These are phyloP conservation scores for Lodderomyces theae DNA, from an alignment of 1,139 yeast genomes.

Conservation along the genomic window DNA sequence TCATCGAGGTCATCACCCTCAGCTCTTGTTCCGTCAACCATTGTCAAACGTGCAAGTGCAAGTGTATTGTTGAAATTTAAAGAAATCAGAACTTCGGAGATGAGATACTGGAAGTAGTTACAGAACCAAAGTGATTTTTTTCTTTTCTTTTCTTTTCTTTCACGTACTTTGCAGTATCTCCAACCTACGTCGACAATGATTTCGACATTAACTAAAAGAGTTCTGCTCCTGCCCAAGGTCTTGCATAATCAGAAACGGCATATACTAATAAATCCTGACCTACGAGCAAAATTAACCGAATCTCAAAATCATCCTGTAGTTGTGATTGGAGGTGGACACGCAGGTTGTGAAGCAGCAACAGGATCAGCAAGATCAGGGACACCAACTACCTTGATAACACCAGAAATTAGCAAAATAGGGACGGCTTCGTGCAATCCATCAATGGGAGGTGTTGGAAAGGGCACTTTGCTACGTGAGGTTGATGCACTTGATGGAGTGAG, in stretches of 20 bases:
- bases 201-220: background rate
- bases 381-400: conserved; percentile 73
- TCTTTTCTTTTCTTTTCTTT: background rate
- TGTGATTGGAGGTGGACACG: conserved; percentile 97
- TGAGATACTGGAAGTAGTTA: background rate
- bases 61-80: background rate
- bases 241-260: conserved; percentile 16
- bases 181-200: no score
- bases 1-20: conserved; percentile 64
- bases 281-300: conserved; percentile 26
- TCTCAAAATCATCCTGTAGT: conserved; percentile 63
- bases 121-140: background rate
- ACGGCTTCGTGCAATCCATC: conserved; percentile 97
- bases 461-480: conserved; percentile 85
- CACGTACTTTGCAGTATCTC: no score
- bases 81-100: background rate
- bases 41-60: conserved; percentile 1
- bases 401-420: conserved; percentile 71
- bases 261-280: conserved; percentile 37
- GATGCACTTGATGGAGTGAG: conserved; percentile 97
- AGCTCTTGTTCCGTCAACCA: conserved; percentile 7
- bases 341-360: conserved; percentile 97
- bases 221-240: conserved; percentile 2
- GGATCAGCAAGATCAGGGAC: conserved; percentile 88
- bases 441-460: conserved; percentile 98